These are phyloP conservation scores for Penicillium sclerotigenum DNA, from an alignment of 2,329 filamentous ascomycete genomes.

Conservation along the genomic window DNA sequence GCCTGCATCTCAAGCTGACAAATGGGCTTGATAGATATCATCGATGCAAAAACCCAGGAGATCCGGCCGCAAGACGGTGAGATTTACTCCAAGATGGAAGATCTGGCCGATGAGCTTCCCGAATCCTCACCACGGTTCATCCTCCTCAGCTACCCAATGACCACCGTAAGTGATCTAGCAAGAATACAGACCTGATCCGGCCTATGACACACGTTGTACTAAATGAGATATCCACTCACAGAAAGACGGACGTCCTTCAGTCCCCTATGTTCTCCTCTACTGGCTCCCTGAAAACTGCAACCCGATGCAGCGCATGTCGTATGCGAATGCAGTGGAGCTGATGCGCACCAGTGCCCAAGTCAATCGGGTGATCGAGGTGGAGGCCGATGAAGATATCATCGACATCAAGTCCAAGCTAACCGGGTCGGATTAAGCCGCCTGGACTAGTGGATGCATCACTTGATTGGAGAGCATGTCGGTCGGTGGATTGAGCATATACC, in stretches of 20 bases:
- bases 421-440: slow-evolving; percentile 24
- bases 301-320: slow-evolving; percentile 82
- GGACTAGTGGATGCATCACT: not conserved
- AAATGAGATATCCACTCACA: slow-evolving; percentile 36
- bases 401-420: slow-evolving; percentile 69
- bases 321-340: slow-evolving; percentile 92
- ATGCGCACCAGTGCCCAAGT: slow-evolving; percentile 92
- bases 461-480: not conserved
- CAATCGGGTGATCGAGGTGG: slow-evolving; percentile 81
- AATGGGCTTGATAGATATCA: slow-evolving; percentile 61
- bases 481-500: slow-evolving; percentile 1
- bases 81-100: slow-evolving; percentile 76
- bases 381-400: slow-evolving; percentile 74
- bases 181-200: not conserved
- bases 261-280: slow-evolving; percentile 92
- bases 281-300: slow-evolving; percentile 93
- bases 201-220: not conserved
- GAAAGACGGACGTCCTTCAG: slow-evolving; percentile 77
- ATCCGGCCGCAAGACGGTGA: slow-evolving; percentile 79
- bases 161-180: slow-evolving; percentile 58
- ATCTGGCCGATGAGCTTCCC: slow-evolving; percentile 83
- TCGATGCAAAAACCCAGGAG: slow-evolving; percentile 86
- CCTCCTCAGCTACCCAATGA: slow-evolving; percentile 85
- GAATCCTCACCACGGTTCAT: slow-evolving; percentile 89
- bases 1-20: not conserved